Conservation (phyloP, 1,284 basidiomycete genomes). For the Lignosus rhinocerotis region DNA sequence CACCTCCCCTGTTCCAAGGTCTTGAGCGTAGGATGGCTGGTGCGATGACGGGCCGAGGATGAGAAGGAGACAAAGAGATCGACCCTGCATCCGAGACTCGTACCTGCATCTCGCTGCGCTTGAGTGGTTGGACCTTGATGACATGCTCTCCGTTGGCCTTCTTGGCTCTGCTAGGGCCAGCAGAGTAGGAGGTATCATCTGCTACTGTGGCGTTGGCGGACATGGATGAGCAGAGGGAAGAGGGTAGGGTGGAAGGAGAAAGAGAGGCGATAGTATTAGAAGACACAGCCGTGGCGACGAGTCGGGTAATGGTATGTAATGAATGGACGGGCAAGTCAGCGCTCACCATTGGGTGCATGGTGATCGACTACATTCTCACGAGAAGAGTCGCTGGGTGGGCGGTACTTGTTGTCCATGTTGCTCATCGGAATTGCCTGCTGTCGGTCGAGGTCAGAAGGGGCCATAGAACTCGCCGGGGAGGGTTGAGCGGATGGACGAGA, state of each 20-base stretch:
- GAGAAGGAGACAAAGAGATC: conserved; percentile 13
- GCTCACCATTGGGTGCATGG: conserved; percentile 64
- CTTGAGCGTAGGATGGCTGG: conserved; percentile 87
- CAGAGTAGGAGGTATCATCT: conserved; percentile 39
- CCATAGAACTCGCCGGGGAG: neutral
- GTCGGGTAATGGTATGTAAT: neutral
- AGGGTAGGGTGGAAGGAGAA: conserved; percentile 14
- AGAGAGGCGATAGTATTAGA: conserved; percentile 1
- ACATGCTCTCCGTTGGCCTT: conserved; percentile 32
- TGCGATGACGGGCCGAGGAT: conserved; percentile 8
- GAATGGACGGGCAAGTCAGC: conserved; percentile 3
- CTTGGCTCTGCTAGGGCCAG: conserved; percentile 27
- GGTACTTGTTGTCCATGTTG: conserved; percentile 31
- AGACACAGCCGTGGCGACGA: neutral
- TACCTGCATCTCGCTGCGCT: conserved; percentile 84
- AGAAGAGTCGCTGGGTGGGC: conserved; percentile 35
- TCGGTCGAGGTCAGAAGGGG: neutral
- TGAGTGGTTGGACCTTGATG: conserved; percentile 80
- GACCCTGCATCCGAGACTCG: conserved; percentile 19
- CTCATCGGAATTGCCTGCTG: conserved; percentile 16
- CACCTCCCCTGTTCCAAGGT: conserved; percentile 70
- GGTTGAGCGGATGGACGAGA: neutral
- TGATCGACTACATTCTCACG: conserved; percentile 77
- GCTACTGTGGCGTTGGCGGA: conserved; percentile 22
- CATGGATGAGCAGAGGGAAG: conserved; percentile 15